Base-by-base conservation (phyloP, 192 early-diverging fungal species). In the Entophlyctis helioformis region DNA sequence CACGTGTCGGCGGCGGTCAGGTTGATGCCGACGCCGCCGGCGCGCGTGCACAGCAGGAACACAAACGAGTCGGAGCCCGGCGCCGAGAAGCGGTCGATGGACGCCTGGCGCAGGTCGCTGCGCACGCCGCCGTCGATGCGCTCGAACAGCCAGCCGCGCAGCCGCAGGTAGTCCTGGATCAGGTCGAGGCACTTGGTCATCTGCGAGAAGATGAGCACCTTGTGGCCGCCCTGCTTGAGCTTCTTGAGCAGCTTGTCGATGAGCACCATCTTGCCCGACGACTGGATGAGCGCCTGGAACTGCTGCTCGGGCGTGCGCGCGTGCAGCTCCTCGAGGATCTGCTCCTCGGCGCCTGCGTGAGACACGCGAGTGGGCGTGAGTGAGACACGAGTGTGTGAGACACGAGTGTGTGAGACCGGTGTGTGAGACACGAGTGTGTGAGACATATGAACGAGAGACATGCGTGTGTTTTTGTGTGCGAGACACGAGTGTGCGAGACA, bases 21-120 rank as follows among this genome's bases (percentile, higher is more conserved):
- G 49, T 90, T 90, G 64, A 90, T 87, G 13, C 87, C 87, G 8
- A 90, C 85, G 22, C 87, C 87, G 46, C 87, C 87, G 3, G 87
- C 87, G 18, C 85, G 60, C 0, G 87, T 90, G 50, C 87, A 88
- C 6, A 90, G 67, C 54, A 90, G 61, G 40, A 90, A 90, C 0
- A 90, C 82, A 34, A 16, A 18, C 38, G 36, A 13, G 19, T 40
- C 38, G 25, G 18, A 20, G n/a, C 13, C 21, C 2, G 12, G 8
- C 19, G 66, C 65, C 1, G 80, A 85, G 46, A 88, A 89, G 7
- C 87, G 72, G 60, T 89, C 87, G 54, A 89, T 89, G 0, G 85
- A 75, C 1, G 87, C 87, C 48, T 88, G 87, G 8, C 87, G 78
- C 51, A 77, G 62, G 39, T 87, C 84, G 7, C 85, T 83, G 8